phyloP scores from a whole-genome alignment of 768 basidiomycete species.

The Boletus huronensis region DNA sequence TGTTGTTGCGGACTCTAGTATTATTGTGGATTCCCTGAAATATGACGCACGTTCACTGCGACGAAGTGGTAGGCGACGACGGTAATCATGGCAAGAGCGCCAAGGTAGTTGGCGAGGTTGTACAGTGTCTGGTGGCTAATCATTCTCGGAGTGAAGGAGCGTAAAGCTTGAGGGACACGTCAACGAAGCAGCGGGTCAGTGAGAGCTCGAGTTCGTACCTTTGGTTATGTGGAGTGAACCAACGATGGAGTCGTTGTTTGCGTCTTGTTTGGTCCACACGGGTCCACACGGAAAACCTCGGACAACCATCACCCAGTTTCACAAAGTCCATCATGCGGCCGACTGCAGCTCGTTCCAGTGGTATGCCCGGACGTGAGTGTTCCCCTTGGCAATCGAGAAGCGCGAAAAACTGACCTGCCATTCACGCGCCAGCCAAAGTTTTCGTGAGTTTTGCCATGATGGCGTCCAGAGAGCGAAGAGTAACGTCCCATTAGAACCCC shows the following conservation, averaged over 20 bases:
- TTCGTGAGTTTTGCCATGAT: constrained; percentile 57
- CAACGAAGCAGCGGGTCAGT: neutral
- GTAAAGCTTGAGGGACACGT: neutral
- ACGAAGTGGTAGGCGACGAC: constrained; percentile 90
- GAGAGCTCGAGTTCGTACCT: constrained; percentile 13
- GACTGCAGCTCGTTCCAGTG: constrained; percentile 54
- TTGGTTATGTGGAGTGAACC: constrained; percentile 1
- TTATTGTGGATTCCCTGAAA: constrained; percentile 28
- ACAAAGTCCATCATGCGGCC: constrained; percentile 41
- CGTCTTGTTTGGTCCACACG: constrained; percentile 33
- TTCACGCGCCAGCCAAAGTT: constrained; percentile 55
- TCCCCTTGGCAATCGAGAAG: neutral
- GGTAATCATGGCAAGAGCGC: constrained; percentile 80
- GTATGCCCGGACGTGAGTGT: constrained; percentile 81
- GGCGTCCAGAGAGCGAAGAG: neutral
- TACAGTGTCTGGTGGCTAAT: constrained; percentile 80
- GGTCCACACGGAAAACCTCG: constrained; percentile 31
- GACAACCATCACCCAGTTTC: neutral
- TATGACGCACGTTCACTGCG: constrained; percentile 69
- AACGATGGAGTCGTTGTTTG: constrained; percentile 23
- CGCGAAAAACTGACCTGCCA: neutral
- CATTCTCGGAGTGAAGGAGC: constrained; percentile 43
- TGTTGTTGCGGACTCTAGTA: neutral
- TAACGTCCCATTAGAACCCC: constrained; percentile 49
- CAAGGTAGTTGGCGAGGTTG: constrained; percentile 77